Evolutionary conservation across 768 basidiomycete genomes (phyloP), one percentile per base, ranked within the genome.

Genomic region (Pleurotus pulmonarius): DNA sequence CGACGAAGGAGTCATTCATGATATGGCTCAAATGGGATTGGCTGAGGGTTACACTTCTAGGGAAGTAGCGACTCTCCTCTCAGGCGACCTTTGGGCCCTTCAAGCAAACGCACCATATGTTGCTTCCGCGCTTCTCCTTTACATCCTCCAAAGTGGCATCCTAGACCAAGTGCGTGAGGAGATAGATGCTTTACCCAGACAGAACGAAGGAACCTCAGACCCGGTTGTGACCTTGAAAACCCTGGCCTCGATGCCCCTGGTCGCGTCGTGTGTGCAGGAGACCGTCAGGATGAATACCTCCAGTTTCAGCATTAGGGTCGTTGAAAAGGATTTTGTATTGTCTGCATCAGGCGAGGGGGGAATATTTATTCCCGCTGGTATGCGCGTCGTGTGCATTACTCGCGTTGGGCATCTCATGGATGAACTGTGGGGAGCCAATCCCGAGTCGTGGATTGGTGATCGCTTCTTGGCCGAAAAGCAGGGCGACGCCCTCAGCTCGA

Each of bases 241-340:
- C 13, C 22, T 53, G 3, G 8, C 51, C 9, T 34, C 49, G 18
- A 60, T 58, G 22, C 46, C 56, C 7, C 16, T 39, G 4, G 44
- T 47, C 26, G 22, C 24, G 2, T 56, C 55, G 5, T 56, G 55
- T 16, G 46, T 46, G 9, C 55, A 56, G 29, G 55, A 56, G 46
- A 56, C 55, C 5, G 38, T 56, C 41, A 37, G 55, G 12, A 12
- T 47, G 45, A 46, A 48, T 6, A 56, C 55, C 20, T 56, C 55
- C 6, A 56, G 55, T 43, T 56, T 56, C 44, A 56, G 55, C 26
- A 56, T 56, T 15, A 44, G 55, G n/a, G 37, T 45, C 26, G 45
- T 56, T 13, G 38, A 56, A 34, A 56, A 56, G 37, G 44, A 46
- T 16, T 56, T 56, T 18, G 46, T 56, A 12, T 15, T 56, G 18